Conservation (phyloP, 495 filamentous ascomycete species). For the Cairneyella variabilis region DNA sequence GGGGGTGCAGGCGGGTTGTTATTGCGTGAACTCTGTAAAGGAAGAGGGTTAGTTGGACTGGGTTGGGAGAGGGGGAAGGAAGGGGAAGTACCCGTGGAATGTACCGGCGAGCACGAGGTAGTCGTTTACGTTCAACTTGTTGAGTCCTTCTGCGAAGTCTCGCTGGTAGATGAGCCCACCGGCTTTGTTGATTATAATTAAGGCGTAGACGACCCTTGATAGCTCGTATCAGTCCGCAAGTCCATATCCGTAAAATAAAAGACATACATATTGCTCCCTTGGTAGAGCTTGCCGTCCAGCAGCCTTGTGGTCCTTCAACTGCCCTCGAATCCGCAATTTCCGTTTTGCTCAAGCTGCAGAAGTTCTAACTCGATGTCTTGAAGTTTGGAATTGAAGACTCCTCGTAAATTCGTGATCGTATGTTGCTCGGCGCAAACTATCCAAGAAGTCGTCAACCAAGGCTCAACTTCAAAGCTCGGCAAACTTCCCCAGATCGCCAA, state of each 20-base stretch:
- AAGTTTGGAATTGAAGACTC: too few species aligned
- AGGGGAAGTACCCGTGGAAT: slow-evolving; percentile 73
- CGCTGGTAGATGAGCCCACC: slow-evolving; percentile 94
- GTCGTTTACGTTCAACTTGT: slow-evolving; percentile 88
- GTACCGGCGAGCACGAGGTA: slow-evolving; percentile 96
- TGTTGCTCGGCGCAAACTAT: not conserved
- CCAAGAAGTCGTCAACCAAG: not conserved
- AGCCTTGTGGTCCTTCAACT: too few species aligned
- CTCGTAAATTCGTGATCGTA: too few species aligned
- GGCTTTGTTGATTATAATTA: slow-evolving; percentile 98
- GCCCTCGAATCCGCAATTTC: too few species aligned
- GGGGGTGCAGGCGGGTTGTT: slow-evolving; percentile 70
- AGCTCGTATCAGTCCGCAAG: not conserved
- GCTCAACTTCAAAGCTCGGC: slow-evolving; percentile 2
- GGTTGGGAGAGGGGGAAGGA: slow-evolving; percentile 6
- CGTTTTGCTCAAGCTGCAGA: too few species aligned
- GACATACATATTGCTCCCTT: slow-evolving; percentile 7
- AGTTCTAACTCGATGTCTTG: too few species aligned
- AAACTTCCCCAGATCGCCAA: slow-evolving; percentile 18
- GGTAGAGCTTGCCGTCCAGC: too few species aligned
- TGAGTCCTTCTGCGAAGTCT: slow-evolving; percentile 77
- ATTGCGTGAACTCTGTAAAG: slow-evolving; percentile 77
- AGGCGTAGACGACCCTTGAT: slow-evolving; percentile 80
- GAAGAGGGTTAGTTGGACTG: not conserved
- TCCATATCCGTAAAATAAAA: not conserved